These are phyloP conservation scores for Neoboletus subvelutipes DNA, from an alignment of 768 basidiomycete genomes.

Conservation along the genomic window DNA sequence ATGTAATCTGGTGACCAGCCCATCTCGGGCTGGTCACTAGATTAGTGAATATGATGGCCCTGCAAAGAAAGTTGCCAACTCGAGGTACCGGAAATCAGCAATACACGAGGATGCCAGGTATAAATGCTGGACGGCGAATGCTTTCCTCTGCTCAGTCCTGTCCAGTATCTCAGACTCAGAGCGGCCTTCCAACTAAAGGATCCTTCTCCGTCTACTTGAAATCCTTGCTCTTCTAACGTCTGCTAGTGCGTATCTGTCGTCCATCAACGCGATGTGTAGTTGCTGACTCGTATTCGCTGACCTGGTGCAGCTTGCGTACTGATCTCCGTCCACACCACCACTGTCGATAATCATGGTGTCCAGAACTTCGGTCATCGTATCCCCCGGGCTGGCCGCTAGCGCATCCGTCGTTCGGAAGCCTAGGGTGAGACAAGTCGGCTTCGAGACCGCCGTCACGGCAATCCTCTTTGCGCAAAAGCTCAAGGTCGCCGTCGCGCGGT, in stretches of 20 bases:
- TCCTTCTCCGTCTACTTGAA: background rate
- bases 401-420: background rate
- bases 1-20: background rate
- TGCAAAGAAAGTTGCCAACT: background rate
- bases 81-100: background rate
- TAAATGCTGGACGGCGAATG: constrained; percentile 11
- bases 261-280: background rate
- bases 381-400: background rate
- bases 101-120: constrained; percentile 9
- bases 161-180: background rate
- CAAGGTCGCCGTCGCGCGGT: constrained; percentile 17
- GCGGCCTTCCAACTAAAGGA: background rate
- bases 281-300: background rate
- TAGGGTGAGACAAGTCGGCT: constrained; percentile 16
- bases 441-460: constrained; percentile 24
- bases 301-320: background rate
- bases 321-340: background rate
- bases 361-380: background rate
- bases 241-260: constrained; percentile 7
- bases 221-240: background rate
- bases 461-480: constrained; percentile 24
- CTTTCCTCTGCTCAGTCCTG: background rate
- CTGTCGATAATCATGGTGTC: background rate
- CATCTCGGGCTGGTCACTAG: background rate
- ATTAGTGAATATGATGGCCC: background rate